Base-by-base conservation (phyloP, 768 basidiomycete species). In the Gyrodon lividus region DNA sequence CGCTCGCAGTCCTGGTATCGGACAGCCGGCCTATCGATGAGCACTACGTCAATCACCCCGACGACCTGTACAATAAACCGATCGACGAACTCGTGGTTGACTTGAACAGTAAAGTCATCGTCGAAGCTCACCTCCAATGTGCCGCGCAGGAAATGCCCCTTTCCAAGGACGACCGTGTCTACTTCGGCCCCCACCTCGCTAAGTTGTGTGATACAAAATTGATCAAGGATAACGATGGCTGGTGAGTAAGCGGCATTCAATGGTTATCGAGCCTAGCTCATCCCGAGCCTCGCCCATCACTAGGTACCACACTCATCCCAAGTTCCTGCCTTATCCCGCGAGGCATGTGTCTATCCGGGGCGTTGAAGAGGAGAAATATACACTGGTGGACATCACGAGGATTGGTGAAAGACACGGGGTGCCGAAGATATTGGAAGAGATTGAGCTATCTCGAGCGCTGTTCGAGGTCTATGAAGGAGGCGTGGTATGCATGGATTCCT, bases 391-490 rank as follows among this genome's bases (percentile, higher is more conserved):
- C 55, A 62, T 89, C 35, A 81, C 75, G 13, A 75, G 70, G 39
- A 59, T 70, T 1, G 72, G 73, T 12, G 57, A 43, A 16, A 17
- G 20, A 12, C 24, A 42, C 3, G 72, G 74, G 14, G 62, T 33
- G 0, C 59, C 66, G 2, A 68, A 52, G 52, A 74, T 89, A 28
- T 61, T 96, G 8, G 92, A 96, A 69, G 90, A 94, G 63, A 74
- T 92, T 20, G 93, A 95, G 67, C 67, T 86, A 37, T 91, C 88
- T 19, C 74, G 92, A 26, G 90, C 91, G 0, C 70, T 92, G 48
- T 96, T 94, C 57, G 93, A 95, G 67, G 71, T 89, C 8, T 96
- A 94, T 60, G 92, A 94, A 70, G 93, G 92, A 12, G 92, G 84
- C 4, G 83, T 95, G 55, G 89, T 89, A 66, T 17, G 89, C 89